phyloP scores from a whole-genome alignment of 345 rosid species.

The Fremontodendron californicum region DNA sequence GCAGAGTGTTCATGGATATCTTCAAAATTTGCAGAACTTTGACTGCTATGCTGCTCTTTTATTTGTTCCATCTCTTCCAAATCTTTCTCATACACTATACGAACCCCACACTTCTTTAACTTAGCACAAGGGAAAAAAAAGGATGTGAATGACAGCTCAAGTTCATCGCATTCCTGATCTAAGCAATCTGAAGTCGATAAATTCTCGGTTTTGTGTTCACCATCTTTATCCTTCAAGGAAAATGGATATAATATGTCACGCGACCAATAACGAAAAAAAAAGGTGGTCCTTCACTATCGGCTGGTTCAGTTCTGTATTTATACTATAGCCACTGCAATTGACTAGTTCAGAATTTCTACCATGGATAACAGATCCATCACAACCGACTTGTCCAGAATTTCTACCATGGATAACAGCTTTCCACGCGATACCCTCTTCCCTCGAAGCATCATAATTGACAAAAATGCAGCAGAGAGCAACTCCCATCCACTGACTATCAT shows the following conservation, averaged over 20 bases:
- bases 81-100: neutral
- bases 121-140: neutral
- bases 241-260: neutral
- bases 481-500: no score
- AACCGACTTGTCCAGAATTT: neutral
- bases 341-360: neutral
- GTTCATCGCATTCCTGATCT: neutral
- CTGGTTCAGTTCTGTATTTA: neutral
- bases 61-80: no score
- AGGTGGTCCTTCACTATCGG: neutral
- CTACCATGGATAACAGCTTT: neutral
- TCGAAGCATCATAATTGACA: neutral
- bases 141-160: accelerated
- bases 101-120: constrained; percentile 1
- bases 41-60: no score
- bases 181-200: neutral
- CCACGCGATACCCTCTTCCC: accelerated
- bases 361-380: accelerated
- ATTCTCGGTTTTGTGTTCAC: no score
- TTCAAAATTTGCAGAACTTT: no score
- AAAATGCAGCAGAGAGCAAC: neutral
- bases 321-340: neutral
- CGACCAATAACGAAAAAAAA: neutral
- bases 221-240: no score
- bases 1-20: neutral